These are phyloP conservation scores for Fermentozyma sake DNA, from an alignment of 1,139 yeast species.

Conservation along the genomic window DNA sequence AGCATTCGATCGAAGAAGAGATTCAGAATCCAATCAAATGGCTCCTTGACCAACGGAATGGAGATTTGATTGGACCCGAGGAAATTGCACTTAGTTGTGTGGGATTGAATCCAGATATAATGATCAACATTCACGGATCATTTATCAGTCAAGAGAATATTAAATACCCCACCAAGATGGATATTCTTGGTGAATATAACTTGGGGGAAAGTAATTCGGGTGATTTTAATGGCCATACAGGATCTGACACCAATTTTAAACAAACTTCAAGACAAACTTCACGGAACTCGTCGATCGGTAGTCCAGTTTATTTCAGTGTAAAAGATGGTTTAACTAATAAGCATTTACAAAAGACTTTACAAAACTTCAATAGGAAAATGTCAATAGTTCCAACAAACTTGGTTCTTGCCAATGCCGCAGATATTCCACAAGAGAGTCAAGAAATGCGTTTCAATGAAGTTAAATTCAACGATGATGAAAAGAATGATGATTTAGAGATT, in stretches of 20 bases:
- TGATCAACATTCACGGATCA: constrained; percentile 5
- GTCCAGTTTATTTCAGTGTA: constrained; percentile 20
- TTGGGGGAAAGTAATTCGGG: background rate
- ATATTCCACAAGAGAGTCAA: constrained; percentile 3
- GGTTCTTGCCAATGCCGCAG: constrained; percentile 14
- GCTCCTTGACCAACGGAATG: constrained; percentile 21
- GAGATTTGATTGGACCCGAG: constrained; percentile 22
- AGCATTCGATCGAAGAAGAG: constrained; percentile 35
- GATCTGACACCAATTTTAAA: constrained; percentile 6
- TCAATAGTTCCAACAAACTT: constrained; percentile 27
- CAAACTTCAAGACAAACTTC: constrained; percentile 9
- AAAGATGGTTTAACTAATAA: constrained; percentile 12
- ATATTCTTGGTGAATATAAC: no score
- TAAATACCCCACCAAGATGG: no score
- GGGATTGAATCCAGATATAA: constrained; percentile 22
- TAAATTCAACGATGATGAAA: constrained; percentile 15
- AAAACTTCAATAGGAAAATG: constrained; percentile 18
- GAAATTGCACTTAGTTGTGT: constrained; percentile 33
- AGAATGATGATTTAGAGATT: constrained; percentile 1
- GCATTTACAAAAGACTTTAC: constrained; percentile 9
- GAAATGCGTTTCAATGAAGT: constrained; percentile 29
- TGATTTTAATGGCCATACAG: background rate
- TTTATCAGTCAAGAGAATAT: constrained; percentile 1
- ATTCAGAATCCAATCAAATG: constrained; percentile 33
- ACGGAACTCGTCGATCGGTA: constrained; percentile 25